Evolutionary conservation across 1,139 yeast genomes (phyloP).

Genomic region (Casaregolazyma lundiana): DNA sequence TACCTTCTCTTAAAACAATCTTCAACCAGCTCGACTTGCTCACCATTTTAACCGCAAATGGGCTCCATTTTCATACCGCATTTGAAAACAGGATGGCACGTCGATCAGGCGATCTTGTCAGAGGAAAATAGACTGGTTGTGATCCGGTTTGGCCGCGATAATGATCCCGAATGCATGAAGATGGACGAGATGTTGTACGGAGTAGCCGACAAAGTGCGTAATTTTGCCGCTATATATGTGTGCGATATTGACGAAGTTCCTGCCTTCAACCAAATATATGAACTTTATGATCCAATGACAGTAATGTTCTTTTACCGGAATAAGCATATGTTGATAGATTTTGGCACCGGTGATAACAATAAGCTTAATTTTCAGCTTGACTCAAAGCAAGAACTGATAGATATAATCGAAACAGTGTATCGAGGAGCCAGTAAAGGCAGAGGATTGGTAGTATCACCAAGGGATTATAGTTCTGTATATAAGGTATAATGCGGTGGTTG

Average conservation of each 20-base stretch:
- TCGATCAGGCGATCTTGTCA: slow-evolving; percentile 84
- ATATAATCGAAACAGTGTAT: slow-evolving; percentile 82
- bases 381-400: slow-evolving; percentile 86
- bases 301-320: slow-evolving; percentile 91
- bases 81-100: slow-evolving; percentile 91
- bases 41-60: slow-evolving; percentile 40
- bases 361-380: slow-evolving; percentile 76
- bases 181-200: slow-evolving; percentile 84
- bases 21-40: no score
- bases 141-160: slow-evolving; percentile 79
- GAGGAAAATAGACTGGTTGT: slow-evolving; percentile 88
- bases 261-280: slow-evolving; percentile 91
- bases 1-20: background rate
- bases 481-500: background rate
- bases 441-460: slow-evolving; percentile 85
- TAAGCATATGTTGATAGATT: slow-evolving; percentile 96
- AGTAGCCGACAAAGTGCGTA: slow-evolving; percentile 76
- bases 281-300: slow-evolving; percentile 83
- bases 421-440: slow-evolving; percentile 91
- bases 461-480: slow-evolving; percentile 32
- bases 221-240: slow-evolving; percentile 81
- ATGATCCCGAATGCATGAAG: slow-evolving; percentile 73
- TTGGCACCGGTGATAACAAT: slow-evolving; percentile 96
- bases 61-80: slow-evolving; percentile 88
- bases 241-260: slow-evolving; percentile 88